Conservation (phyloP, 2,329 filamentous ascomycete genomes). For the Fusarium odoratissimum region DNA sequence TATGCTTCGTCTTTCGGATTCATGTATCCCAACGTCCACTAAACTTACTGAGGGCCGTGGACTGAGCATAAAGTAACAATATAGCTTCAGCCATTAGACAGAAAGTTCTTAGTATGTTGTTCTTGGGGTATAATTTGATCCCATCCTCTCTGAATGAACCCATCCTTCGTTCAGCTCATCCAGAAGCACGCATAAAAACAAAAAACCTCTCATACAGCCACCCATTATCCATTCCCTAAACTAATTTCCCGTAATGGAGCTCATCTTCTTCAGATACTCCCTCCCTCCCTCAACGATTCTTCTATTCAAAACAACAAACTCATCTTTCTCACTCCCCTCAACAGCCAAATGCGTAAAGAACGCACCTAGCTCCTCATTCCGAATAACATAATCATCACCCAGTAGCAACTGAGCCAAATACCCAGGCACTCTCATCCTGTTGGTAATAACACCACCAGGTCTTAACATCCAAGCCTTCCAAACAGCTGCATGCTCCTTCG, state of each 20-base stretch:
- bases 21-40: no score
- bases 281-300: slow-evolving; percentile 23
- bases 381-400: slow-evolving; percentile 35
- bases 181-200: no score
- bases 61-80: no score
- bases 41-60: no score
- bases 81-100: no score
- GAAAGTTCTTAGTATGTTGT: no score
- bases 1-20: no score
- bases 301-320: slow-evolving; percentile 14
- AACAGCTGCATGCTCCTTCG: background rate
- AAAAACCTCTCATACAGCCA: no score
- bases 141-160: no score
- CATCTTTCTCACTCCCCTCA: slow-evolving; percentile 21
- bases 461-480: slow-evolving; percentile 37
- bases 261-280: slow-evolving; percentile 7
- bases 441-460: slow-evolving; percentile 27
- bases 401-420: background rate
- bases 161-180: background rate
- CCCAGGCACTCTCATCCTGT: background rate
- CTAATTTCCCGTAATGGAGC: no score
- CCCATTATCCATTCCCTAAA: no score
- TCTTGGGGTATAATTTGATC: no score
- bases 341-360: slow-evolving; percentile 37
- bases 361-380: slow-evolving; percentile 28